Conservation (phyloP, 306 rosid species). For the Neltuma alba region DNA sequence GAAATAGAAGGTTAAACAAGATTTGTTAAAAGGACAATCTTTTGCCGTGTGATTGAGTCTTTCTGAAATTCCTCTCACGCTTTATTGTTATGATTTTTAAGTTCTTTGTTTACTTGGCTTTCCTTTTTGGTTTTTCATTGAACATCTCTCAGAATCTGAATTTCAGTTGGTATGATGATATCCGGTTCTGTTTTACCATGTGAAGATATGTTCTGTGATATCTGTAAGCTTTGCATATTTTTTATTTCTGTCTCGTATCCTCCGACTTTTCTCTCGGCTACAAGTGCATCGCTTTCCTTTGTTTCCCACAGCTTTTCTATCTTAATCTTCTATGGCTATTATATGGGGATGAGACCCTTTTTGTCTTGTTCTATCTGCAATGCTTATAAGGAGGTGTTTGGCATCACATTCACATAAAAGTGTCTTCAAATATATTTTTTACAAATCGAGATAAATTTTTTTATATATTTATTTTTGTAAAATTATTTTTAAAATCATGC, state of each 20-base stretch:
- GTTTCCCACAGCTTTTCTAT: neutral
- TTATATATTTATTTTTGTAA: too few species aligned
- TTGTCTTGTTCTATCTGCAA: neutral
- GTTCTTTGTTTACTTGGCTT: neutral
- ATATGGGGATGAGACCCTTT: neutral
- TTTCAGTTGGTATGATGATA: neutral
- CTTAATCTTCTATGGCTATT: neutral
- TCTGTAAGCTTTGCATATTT: neutral
- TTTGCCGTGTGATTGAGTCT: neutral
- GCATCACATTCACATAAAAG: too few species aligned
- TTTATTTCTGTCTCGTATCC: neutral
- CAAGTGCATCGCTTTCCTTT: neutral
- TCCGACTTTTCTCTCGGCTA: neutral
- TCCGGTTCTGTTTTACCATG: neutral
- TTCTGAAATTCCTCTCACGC: neutral
- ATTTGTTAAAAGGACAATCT: neutral
- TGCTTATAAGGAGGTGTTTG: too few species aligned
- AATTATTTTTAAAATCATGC: too few species aligned
- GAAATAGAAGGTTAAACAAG: neutral
- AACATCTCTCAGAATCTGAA: neutral
- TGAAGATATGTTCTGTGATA: neutral
- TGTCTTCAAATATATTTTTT: too few species aligned
- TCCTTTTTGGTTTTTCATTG: neutral
- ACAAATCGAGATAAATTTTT: too few species aligned
- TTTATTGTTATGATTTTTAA: neutral